phyloP scores from a whole-genome alignment of 2,329 filamentous ascomycete species.

The Tricladium varicosporioides region DNA sequence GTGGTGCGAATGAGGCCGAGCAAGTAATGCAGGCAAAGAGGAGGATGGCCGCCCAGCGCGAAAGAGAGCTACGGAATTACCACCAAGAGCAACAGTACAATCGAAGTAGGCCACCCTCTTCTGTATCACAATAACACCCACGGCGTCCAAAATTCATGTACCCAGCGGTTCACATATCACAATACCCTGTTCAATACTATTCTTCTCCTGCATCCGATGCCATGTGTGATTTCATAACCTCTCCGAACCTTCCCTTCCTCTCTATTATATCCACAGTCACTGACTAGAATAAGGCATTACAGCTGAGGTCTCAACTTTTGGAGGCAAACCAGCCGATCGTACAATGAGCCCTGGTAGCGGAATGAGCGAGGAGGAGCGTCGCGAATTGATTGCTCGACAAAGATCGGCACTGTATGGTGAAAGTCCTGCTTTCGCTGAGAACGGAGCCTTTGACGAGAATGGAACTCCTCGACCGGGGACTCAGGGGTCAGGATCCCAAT shows the following conservation, averaged over 20 bases:
- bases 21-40: constrained; percentile 99
- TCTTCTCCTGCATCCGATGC: constrained; percentile 34
- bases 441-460: constrained; percentile 66
- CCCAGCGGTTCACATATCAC: constrained; percentile 33
- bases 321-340: constrained; percentile 74
- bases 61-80: constrained; percentile 98
- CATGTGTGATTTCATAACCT: constrained; percentile 37
- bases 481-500: constrained; percentile 60
- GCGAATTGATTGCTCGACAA: constrained; percentile 93
- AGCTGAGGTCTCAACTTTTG: constrained; percentile 63
- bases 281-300: constrained; percentile 52
- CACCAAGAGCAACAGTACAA: constrained; percentile 99
- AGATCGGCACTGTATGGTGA: constrained; percentile 92
- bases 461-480: constrained; percentile 61
- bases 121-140: constrained; percentile 57
- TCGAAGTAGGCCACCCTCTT: constrained; percentile 88
- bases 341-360: constrained; percentile 75
- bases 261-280: constrained; percentile 31
- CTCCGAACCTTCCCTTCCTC: constrained; percentile 5
- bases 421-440: constrained; percentile 64
- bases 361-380: constrained; percentile 94
- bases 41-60: constrained; percentile 97
- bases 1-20: constrained; percentile 86
- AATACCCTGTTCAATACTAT: constrained; percentile 36
- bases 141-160: constrained; percentile 30